These are phyloP conservation scores for Globisporangium lucens DNA, from an alignment of 352 stramenopile genomes.

Conservation along the genomic window DNA sequence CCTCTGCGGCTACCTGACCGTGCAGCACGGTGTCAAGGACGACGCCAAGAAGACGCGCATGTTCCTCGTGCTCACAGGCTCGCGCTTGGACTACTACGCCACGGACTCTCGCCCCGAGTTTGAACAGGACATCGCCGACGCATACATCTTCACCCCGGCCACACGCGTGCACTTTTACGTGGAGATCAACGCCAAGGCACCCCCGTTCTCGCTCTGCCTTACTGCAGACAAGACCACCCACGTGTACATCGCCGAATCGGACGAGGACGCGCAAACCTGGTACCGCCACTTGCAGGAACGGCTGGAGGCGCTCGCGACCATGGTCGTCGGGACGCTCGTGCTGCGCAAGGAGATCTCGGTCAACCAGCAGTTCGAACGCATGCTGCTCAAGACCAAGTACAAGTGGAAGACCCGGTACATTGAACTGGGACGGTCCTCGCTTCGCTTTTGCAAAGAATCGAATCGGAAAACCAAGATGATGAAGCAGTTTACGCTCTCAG, in stretches of 20 bases:
- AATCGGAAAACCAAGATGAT: constrained; percentile 45
- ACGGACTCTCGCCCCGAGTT: constrained; percentile 62
- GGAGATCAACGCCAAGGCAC: constrained; percentile 59
- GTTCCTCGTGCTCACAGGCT: constrained; percentile 73
- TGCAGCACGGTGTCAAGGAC: constrained; percentile 47
- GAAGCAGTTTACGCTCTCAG: constrained; percentile 69
- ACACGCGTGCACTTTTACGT: constrained; percentile 57
- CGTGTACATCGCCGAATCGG: constrained; percentile 56
- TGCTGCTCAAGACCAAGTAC: constrained; percentile 62
- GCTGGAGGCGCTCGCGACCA: constrained; percentile 43
- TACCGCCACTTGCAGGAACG: constrained; percentile 45
- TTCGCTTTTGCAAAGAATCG: constrained; percentile 50
- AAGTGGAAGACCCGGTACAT: constrained; percentile 55
- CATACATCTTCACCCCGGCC: constrained; percentile 44
- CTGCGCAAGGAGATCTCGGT: constrained; percentile 48
- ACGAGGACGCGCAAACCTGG: constrained; percentile 47
- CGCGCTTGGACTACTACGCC: constrained; percentile 73
- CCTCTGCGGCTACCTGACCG: constrained; percentile 60
- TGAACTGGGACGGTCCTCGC: constrained; percentile 49
- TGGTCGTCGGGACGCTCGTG: constrained; percentile 48
- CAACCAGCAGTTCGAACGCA: constrained; percentile 49
- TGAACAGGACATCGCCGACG: constrained; percentile 43
- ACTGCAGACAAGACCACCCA: constrained; percentile 57
- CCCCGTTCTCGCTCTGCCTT: constrained; percentile 55
- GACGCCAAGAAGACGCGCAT: constrained; percentile 51